Evolutionary conservation across 331 rosid genomes (phyloP).

Genomic region (Arachis monticola): DNA sequence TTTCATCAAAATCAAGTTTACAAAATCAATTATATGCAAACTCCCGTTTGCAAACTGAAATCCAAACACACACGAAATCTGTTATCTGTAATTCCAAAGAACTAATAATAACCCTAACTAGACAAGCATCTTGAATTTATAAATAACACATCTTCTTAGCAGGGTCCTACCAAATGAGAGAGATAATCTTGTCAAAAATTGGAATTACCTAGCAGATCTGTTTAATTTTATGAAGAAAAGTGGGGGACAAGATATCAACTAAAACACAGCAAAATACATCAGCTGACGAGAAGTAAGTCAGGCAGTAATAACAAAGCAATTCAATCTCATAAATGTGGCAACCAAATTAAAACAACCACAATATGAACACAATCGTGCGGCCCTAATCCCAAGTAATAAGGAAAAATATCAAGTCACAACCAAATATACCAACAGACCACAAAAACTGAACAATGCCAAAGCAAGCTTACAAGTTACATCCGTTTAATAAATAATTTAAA

Average conservation of each 20-base stretch:
- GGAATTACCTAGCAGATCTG: not conserved
- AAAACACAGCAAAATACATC: constrained; percentile 3
- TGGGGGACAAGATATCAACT: constrained; percentile 3
- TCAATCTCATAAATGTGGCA: constrained; percentile 7
- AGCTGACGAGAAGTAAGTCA: no score
- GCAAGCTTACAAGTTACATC: not conserved
- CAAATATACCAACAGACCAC: constrained; percentile 1
- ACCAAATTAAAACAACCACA: constrained; percentile 4
- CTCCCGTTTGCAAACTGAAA: no score
- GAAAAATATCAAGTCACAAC: not conserved
- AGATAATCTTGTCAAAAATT: not conserved
- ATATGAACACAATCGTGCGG: not conserved
- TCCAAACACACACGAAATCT: no score
- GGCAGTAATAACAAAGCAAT: not conserved
- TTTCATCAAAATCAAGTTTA: no score
- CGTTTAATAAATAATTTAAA: constrained; percentile 29
- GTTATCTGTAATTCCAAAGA: no score
- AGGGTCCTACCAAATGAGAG: not conserved
- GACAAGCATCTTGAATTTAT: not conserved
- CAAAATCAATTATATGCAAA: no score
- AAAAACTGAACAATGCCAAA: not conserved
- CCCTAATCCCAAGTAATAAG: not conserved
- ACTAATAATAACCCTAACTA: no score
- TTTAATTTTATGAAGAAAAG: not conserved
- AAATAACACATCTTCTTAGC: not conserved